Base-by-base conservation (phyloP, 805 yeast genomes). In the Dipodascopsis uninucleata region DNA sequence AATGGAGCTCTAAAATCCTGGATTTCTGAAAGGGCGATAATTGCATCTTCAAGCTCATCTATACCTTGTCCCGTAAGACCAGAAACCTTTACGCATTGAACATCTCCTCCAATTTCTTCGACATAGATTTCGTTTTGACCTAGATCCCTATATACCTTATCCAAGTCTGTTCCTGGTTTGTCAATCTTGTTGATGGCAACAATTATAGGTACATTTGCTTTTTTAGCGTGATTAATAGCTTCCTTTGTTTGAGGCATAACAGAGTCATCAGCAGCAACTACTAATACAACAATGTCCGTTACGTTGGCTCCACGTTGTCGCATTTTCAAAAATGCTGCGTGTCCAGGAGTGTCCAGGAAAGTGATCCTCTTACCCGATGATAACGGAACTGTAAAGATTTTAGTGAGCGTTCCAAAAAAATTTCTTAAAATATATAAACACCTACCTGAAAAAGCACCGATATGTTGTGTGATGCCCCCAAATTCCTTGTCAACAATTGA, bases 401-500 rank as follows among this genome's bases (percentile, higher is more conserved):
- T 10, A 12, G 29, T n/a, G 12, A 32, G 22, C 22, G 3, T 7
- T 32, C 7, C 20, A 14, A 12, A 14, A 10, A 5, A 14, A 5
- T 14, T 8, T n/a, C 25, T 5, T 32, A 22, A n/a, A 4, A n/a
- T 7, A 18, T 8, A 4, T 14, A 5, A 16, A 16, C n/a, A n/a
- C n/a, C n/a, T n/a, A n/a, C n/a, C 42, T 12, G 90, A 82, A 58
- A 93, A 93, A 0, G 98, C 97, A 63, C 98, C 98, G 45, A 93
- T 93, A 62, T 88, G 97, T 64, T 93, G 98, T 0, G 98, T 93
- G 40, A 93, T 93, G 16, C 98, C 97, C 43, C 98, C 98, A 63
- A 80, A 85, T 62, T 93, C 98, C 32, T 80, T 76, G 24, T 78
- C 77, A 0, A 82, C 97, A 5, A 93, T 78, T 0, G 89, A 78